Evolutionary conservation across 23 red algal genomes (phyloP), one percentile per base, ranked within the genome.

Genomic region (Gracilaria gracilis): DNA sequence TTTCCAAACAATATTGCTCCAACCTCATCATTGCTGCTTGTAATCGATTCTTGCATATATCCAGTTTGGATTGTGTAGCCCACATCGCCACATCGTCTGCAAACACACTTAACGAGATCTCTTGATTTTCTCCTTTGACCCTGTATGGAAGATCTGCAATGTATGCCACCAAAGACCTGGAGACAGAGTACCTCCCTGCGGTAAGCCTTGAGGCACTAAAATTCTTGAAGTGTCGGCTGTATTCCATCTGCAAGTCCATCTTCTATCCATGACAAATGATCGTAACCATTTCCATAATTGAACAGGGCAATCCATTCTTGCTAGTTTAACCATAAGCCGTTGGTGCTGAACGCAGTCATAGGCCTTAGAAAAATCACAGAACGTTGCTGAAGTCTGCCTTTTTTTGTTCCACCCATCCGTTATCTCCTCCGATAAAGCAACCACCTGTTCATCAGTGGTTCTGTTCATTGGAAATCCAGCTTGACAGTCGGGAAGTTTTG

Each of bases 201-300:
- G 65, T 35, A 70, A 16, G 4, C 65, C 65, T 19, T 70, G 65
- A 17, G 65, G 65, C 3, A 70, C 65, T 4, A 70, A 1, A 35
- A 70, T 35, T 4, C 13, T 9, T 17, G 31, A 4, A 70, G 65
- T 70, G 27, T 33, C 65, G 13, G 65, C 65, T 5, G 65, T 70
- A 25, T 70, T 70, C 65, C 65, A 70, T 16, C 65, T 33, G 34
- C 65, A 70, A 13, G 65, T 70, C 65, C 65, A 70, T 70, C 65
- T 70, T 28, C 65, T 16, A 35, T 70, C 65, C 65, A 70, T 70
- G 2, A 70, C 25, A 38, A 70, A 70, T 9, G 65, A 9, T 70
- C 65, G 15, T 35, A 70, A 35, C 65, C 65, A 70, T 70, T 25
- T 70, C 65, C 65, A 70, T 16, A 70, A 19, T 16, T 70, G 65